Evolutionary conservation across 2,329 filamentous ascomycete genomes (phyloP).

Genomic region (Alternaria panax): DNA sequence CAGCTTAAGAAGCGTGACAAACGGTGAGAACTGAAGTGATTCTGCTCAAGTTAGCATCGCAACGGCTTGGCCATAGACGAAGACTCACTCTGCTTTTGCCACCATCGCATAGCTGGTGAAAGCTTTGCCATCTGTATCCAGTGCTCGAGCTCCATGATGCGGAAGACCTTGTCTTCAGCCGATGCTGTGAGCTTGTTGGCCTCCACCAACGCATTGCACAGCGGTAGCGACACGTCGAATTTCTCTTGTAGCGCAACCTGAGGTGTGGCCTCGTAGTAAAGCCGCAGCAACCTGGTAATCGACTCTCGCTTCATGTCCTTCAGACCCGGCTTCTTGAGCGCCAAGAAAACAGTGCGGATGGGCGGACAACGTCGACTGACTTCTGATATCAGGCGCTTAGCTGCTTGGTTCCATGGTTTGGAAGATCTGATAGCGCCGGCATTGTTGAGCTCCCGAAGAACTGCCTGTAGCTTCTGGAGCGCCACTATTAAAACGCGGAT

Average conservation of each 20-base stretch:
- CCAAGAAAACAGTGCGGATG: constrained; percentile 79
- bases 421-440: constrained; percentile 51
- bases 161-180: constrained; percentile 62
- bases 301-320: constrained; percentile 80
- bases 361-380: constrained; percentile 81
- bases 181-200: constrained; percentile 56
- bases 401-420: constrained; percentile 73
- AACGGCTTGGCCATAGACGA: background rate
- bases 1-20: constrained; percentile 72
- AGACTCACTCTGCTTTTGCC: constrained; percentile 68
- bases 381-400: constrained; percentile 71
- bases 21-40: constrained; percentile 70
- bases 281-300: constrained; percentile 75
- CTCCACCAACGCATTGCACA: constrained; percentile 72
- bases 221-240: constrained; percentile 82
- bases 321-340: constrained; percentile 74
- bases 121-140: constrained; percentile 80
- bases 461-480: constrained; percentile 76
- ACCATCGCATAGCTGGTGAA: constrained; percentile 90
- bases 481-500: constrained; percentile 79
- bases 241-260: constrained; percentile 81
- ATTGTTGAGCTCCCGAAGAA: constrained; percentile 67
- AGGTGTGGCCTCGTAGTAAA: constrained; percentile 87
- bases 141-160: constrained; percentile 79
- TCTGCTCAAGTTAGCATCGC: constrained; percentile 50